Evolutionary conservation across 208 protist species (phyloP).

Genomic region (Trypanosoma rangeli): DNA sequence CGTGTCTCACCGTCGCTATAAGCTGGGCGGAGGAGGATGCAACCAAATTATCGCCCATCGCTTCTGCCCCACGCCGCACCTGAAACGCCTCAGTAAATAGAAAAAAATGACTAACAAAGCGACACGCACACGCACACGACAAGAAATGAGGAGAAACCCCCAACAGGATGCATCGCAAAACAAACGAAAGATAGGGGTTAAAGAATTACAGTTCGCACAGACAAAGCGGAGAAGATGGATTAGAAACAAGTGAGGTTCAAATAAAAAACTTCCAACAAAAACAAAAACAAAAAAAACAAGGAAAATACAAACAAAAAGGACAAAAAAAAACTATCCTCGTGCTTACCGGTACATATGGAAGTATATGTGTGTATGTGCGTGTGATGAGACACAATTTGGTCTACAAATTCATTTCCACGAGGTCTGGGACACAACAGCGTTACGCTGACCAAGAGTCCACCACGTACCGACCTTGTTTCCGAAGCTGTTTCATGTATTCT

Average conservation of each 20-base stretch:
- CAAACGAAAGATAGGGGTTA: background rate
- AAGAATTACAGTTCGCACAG: background rate
- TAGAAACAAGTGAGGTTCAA: conserved; percentile 3
- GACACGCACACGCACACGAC: background rate
- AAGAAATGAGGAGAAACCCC: no score
- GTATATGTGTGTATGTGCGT: conserved; percentile 4
- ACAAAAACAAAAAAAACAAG: conserved; percentile 1
- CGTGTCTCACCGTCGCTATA: conserved; percentile 62
- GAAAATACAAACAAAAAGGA: background rate
- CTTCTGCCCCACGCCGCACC: background rate
- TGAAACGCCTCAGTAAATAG: background rate
- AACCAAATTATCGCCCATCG: conserved; percentile 25
- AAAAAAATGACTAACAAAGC: background rate
- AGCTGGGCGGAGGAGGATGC: conserved; percentile 27
- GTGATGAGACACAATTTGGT: background rate
- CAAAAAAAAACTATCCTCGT: background rate
- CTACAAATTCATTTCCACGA: background rate
- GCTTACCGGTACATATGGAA: background rate
- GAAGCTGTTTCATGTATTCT: conserved; percentile 37
- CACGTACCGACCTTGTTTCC: conserved; percentile 61
- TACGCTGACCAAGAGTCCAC: conserved; percentile 89
- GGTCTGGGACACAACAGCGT: background rate
- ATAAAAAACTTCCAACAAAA: background rate
- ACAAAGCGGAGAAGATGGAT: background rate
- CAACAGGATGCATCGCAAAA: background rate